phyloP scores from a whole-genome alignment of 768 basidiomycete genomes.

The Naganishia antarctica region DNA sequence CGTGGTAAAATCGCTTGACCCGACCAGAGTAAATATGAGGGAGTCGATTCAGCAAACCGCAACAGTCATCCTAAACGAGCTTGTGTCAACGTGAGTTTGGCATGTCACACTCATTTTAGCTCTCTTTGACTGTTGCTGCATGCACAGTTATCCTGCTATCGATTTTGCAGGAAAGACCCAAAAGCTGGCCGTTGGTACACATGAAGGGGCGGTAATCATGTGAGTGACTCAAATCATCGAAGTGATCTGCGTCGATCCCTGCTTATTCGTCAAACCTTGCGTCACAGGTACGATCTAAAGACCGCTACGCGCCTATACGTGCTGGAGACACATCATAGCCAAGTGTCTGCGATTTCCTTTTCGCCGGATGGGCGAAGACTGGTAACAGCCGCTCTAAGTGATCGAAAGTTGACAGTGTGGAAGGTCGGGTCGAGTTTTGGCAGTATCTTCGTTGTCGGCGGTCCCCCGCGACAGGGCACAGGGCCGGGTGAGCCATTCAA shows the following conservation, averaged over 20 bases:
- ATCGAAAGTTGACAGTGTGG: slow-evolving; percentile 82
- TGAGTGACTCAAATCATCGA: slow-evolving; percentile 17
- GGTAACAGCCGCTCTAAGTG: slow-evolving; percentile 79
- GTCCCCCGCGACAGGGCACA: slow-evolving; percentile 78
- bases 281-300: slow-evolving; percentile 89
- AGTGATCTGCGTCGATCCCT: not conserved
- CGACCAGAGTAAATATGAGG: slow-evolving; percentile 64
- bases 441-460: slow-evolving; percentile 81
- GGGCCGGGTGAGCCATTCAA: slow-evolving; percentile 80
- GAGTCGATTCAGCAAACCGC: slow-evolving; percentile 86
- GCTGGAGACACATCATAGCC: slow-evolving; percentile 80
- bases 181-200: slow-evolving; percentile 84
- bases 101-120: not conserved
- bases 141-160: slow-evolving; percentile 74
- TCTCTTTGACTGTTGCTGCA: not conserved
- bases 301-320: slow-evolving; percentile 92
- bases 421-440: slow-evolving; percentile 86
- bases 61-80: slow-evolving; percentile 86
- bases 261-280: not conserved
- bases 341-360: slow-evolving; percentile 78
- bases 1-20: slow-evolving; percentile 92
- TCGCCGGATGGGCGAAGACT: slow-evolving; percentile 88
- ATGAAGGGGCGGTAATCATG: slow-evolving; percentile 74
- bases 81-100: slow-evolving; percentile 75
- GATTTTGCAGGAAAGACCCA: slow-evolving; percentile 83